Evolutionary conservation across 2,329 filamentous ascomycete species (phyloP), one percentile per base, ranked within the genome.

Genomic region (Annulohypoxylon truncatum): DNA sequence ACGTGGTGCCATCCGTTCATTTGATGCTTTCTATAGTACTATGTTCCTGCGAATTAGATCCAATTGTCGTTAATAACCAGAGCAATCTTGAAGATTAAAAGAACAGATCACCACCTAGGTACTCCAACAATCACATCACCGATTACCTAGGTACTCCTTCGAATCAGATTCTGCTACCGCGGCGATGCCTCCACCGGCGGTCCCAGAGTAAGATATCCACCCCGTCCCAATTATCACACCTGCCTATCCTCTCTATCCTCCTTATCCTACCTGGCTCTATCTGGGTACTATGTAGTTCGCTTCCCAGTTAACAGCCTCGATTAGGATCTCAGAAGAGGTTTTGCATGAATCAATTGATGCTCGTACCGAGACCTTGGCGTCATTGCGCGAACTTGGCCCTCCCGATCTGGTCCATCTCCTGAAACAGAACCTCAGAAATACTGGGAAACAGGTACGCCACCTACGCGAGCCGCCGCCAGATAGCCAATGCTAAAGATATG

Each of bases 361-460:
- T 73, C 91, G 96, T 79, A 97, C 95, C 73, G 96, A 99, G 77
- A 92, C 92, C 44, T 87, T 99, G 38, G 86, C 91, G 72, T 88
- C 89, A 50, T 85, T 99, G 69, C 92, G 96, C 76, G 96, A 99
- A 85, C 88, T 99, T 62, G 96, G 96, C 42, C 96, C 96, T 24
- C 96, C 96, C 57, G 96, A 99, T 80, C 87, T 99, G 26, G 95
- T 98, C 38, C 96, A 99, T 81, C 87, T 99, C 61, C 88, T 97
- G 74, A 98, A 97, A 79, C 87, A 89, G 75, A 83, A 84, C 54
- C 79, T 85, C 50, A 82, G 87, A 72, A 89, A 85, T 73, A 79
- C 84, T 31, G 82, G 80, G 52, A 89, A 87, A 75, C 87, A 74
- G 67, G 73, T 75, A 73, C 38, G 69, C 38, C 26, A 18, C 20